Evolutionary conservation across 768 basidiomycete genomes (phyloP).

Genomic region (Lepiota venenata): DNA sequence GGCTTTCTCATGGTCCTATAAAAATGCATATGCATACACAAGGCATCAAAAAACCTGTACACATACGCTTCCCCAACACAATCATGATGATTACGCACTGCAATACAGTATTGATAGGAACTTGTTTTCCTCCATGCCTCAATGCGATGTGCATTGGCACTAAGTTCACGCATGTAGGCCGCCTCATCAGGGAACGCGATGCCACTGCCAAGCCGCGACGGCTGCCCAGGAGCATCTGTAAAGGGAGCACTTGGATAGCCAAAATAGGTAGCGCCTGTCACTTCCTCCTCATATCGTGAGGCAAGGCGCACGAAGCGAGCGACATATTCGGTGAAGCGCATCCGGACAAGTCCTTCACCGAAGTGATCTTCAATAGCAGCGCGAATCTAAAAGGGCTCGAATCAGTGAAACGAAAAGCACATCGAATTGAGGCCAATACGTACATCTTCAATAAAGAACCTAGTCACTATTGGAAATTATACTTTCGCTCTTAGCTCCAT

Average conservation of each 20-base stretch:
- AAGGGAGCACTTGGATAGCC: slow-evolving; percentile 65
- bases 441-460: slow-evolving; percentile 92
- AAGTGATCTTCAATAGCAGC: slow-evolving; percentile 89
- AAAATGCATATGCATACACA: slow-evolving; percentile 9
- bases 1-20: slow-evolving; percentile 65
- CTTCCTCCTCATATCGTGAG: slow-evolving; percentile 86
- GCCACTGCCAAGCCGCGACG: slow-evolving; percentile 71
- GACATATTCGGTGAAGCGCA: slow-evolving; percentile 89
- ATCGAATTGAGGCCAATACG: slow-evolving; percentile 26
- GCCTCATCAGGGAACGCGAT: slow-evolving; percentile 74
- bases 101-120: slow-evolving; percentile 69
- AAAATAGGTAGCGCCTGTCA: slow-evolving; percentile 72
- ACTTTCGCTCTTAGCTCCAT: slow-evolving; percentile 55
- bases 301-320: slow-evolving; percentile 85
- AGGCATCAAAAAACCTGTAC: slow-evolving; percentile 7
- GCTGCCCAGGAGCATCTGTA: slow-evolving; percentile 39
- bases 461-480: slow-evolving; percentile 68
- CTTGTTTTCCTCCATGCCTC: slow-evolving; percentile 91
- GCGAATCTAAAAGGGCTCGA: slow-evolving; percentile 53
- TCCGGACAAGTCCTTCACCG: slow-evolving; percentile 84
- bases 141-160: slow-evolving; percentile 75
- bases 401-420: not conserved
- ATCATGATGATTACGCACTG: slow-evolving; percentile 36
- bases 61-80: not conserved
- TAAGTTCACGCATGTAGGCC: slow-evolving; percentile 63